Evolutionary conservation across 345 rosid species (phyloP), one percentile per base, ranked within the genome.

Genomic region (Anastatica hierochuntica): DNA sequence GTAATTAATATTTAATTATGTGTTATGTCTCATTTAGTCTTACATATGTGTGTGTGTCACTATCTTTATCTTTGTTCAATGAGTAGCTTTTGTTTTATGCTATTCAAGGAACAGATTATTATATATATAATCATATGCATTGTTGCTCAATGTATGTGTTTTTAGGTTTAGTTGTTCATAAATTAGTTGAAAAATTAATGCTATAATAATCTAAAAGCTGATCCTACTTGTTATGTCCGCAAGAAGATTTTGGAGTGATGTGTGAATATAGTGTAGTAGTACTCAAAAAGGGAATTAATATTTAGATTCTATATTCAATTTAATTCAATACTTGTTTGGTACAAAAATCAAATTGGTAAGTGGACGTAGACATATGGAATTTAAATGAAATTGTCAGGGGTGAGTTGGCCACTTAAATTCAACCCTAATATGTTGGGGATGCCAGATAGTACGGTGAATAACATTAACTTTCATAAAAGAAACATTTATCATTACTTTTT

Each of bases 401-500:
- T 57, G 17, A 50, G 70, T 53, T 57, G 52, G 64, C 8, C 47
- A 57, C 1, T 43, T 66, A 35, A 66, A 58, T 43, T 66, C 24
- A 26, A 66, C 64, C 64, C 70, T 36, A 50, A 8, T 36, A 36
- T 66, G 59, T 58, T 66, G 64, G 70, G 64, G 70, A 13, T 14
- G 43, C 48, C 33, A 31, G 42, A 41, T 14, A 8, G 64, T 50
- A 43, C 54, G n/a, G 44, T 41, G 29, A 21, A 64, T 7, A 24
- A 49, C 54, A 58, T 50, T 36, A 21, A 21, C 24, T 21, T 21
- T 5, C 24, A 21, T 21, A 21, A 21, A 21, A 2, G 24, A 21
- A 21, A 21, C 24, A 2, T 21, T 21, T 21, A n/a, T n/a, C n/a
- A n/a, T n/a, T n/a, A n/a, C n/a, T n/a, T n/a, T n/a, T n/a, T n/a